These are phyloP conservation scores for Chondrostereum purpureum DNA, from an alignment of 1,284 basidiomycete genomes.

Conservation along the genomic window DNA sequence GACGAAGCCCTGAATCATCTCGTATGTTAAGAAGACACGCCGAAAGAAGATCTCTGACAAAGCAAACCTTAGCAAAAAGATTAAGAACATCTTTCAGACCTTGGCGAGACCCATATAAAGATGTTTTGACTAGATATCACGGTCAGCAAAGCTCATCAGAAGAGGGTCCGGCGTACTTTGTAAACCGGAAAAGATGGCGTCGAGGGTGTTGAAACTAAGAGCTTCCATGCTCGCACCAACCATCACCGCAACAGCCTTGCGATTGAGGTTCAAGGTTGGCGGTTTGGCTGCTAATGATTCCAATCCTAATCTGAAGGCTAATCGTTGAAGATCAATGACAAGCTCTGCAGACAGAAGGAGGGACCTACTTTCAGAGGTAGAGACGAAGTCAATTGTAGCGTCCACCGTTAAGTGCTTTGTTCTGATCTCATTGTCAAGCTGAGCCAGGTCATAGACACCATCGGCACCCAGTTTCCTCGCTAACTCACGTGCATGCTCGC, in stretches of 20 bases:
- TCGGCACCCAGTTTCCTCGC: slow-evolving; percentile 20
- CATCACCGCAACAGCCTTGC: not conserved
- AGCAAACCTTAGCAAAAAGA: slow-evolving; percentile 13
- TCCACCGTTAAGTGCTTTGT: slow-evolving; percentile 19
- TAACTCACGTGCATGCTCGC: slow-evolving; percentile 17
- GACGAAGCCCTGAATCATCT: slow-evolving; percentile 9
- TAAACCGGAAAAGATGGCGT: slow-evolving; percentile 1
- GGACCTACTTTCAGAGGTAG: slow-evolving; percentile 17
- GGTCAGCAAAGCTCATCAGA: not conserved
- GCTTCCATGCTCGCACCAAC: slow-evolving; percentile 3
- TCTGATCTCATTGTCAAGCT: slow-evolving; percentile 15
- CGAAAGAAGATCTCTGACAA: not conserved
- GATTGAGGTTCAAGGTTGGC: not conserved
- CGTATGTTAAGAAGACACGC: not conserved
- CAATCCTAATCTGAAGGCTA: slow-evolving; percentile 8
- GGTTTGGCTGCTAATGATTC: slow-evolving; percentile 2
- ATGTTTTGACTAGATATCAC: not conserved
- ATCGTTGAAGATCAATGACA: not conserved
- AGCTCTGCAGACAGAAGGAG: not conserved
- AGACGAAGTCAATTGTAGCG: slow-evolving; percentile 20
- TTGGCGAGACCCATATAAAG: slow-evolving; percentile 4
- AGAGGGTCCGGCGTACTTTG: not conserved
- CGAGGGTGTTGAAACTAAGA: slow-evolving; percentile 1
- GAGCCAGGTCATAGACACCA: slow-evolving; percentile 17
- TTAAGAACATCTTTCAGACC: slow-evolving; percentile 9